phyloP scores from a whole-genome alignment of 768 basidiomycete genomes.

The Myochromella boudieri region DNA sequence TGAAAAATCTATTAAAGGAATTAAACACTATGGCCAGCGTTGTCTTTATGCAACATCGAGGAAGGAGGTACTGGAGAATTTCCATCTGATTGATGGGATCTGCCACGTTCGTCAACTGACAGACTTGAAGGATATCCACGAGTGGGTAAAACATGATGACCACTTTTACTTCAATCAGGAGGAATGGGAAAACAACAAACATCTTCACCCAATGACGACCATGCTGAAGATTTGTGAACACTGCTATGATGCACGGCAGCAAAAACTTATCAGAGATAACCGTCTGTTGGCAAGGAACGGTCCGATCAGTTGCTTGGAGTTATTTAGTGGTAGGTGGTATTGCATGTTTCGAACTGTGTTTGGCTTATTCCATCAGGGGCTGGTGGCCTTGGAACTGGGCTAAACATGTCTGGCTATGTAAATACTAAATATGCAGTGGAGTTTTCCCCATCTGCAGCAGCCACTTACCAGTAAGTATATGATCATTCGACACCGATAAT shows the following conservation, averaged over 20 bases:
- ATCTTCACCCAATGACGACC: conserved; percentile 14
- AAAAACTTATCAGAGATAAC: conserved; percentile 25
- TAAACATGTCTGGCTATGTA: conserved; percentile 60
- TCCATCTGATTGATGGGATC: conserved; percentile 48
- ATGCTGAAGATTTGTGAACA: conserved; percentile 35
- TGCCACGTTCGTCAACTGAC: conserved; percentile 46
- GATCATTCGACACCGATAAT: neutral
- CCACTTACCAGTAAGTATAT: conserved; percentile 52
- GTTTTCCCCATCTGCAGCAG: conserved; percentile 59
- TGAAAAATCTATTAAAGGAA: neutral
- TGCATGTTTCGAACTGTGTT: neutral
- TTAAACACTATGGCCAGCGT: conserved; percentile 24
- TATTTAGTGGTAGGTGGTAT: conserved; percentile 59
- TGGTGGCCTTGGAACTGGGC: conserved; percentile 70
- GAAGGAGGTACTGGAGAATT: conserved; percentile 25
- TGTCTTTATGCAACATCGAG: conserved; percentile 41
- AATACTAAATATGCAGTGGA: conserved; percentile 72
- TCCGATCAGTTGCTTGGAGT: conserved; percentile 59
- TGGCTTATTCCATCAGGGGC: conserved; percentile 48
- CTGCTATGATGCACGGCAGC: conserved; percentile 37
- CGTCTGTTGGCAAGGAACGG: conserved; percentile 34
- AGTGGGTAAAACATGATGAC: conserved; percentile 55
- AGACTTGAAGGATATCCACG: conserved; percentile 32
- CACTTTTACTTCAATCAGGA: conserved; percentile 55
- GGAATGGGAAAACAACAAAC: conserved; percentile 20